Conservation (phyloP, 2,329 filamentous ascomycete species). For the Onygenales sp. region DNA sequence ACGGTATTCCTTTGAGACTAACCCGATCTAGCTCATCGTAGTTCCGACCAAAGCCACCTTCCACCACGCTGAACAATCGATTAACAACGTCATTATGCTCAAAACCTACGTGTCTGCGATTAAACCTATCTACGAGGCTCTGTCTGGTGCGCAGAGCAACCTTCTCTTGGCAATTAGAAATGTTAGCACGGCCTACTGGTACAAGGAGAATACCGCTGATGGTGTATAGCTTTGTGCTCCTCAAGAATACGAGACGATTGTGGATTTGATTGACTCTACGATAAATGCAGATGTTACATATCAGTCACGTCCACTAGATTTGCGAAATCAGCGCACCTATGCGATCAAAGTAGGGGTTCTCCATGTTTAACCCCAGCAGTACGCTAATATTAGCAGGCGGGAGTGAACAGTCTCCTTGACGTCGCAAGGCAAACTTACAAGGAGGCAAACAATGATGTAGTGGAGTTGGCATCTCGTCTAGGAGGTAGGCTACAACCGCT, state of each 20-base stretch:
- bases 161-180: conserved; percentile 60
- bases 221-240: conserved; percentile 51
- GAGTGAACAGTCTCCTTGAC: conserved; percentile 76
- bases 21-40: conserved; percentile 57
- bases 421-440: conserved; percentile 84
- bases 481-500: conserved; percentile 40
- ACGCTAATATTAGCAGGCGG: conserved; percentile 44
- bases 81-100: conserved; percentile 78
- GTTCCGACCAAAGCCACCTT: conserved; percentile 58
- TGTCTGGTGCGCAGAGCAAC: conserved; percentile 54
- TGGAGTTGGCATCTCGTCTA: conserved; percentile 59
- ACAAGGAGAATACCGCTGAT: neutral
- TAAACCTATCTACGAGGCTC: conserved; percentile 55
- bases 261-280: conserved; percentile 54
- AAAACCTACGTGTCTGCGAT: conserved; percentile 71
- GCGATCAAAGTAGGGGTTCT: conserved; percentile 58
- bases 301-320: conserved; percentile 68
- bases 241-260: conserved; percentile 50
- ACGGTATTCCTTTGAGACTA: neutral
- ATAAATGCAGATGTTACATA: conserved; percentile 78
- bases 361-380: neutral
- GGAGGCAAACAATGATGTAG: conserved; percentile 70
- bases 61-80: conserved; percentile 63
- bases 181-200: conserved; percentile 22
- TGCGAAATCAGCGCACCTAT: conserved; percentile 83